Conservation (phyloP, 768 basidiomycete genomes). For the Serpula lacrymans region DNA sequence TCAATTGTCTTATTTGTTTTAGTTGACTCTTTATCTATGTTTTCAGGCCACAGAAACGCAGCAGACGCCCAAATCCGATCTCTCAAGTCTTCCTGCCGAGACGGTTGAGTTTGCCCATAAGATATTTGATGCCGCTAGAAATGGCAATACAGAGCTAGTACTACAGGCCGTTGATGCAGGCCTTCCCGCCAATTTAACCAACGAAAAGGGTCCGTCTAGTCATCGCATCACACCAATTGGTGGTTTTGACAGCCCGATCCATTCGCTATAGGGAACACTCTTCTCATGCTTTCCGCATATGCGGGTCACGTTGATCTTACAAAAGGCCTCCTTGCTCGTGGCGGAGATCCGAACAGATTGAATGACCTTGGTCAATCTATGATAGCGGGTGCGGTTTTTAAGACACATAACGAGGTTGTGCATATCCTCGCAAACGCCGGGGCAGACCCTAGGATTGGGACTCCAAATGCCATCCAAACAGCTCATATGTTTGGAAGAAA, state of each 20-base stretch:
- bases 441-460: conserved; percentile 65
- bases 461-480: conserved; percentile 64
- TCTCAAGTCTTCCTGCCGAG: conserved; percentile 27
- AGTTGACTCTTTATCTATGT: neutral
- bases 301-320: conserved; percentile 58
- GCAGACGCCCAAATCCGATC: conserved; percentile 1
- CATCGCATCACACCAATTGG: no score
- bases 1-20: neutral
- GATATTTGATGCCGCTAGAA: conserved; percentile 74
- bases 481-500: conserved; percentile 65
- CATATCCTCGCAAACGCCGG: conserved; percentile 44
- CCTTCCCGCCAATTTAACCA: conserved; percentile 69
- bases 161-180: conserved; percentile 64
- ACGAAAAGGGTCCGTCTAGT: conserved; percentile 52
- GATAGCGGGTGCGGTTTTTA: conserved; percentile 77
- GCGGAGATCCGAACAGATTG: conserved; percentile 62
- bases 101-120: conserved; percentile 54
- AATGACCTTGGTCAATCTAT: conserved; percentile 75
- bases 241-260: neutral
- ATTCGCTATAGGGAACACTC: conserved; percentile 56
- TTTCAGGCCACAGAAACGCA: neutral
- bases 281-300: conserved; percentile 78
- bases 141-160: conserved; percentile 50
- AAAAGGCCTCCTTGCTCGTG: conserved; percentile 48
- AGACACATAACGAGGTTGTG: conserved; percentile 62